These are phyloP conservation scores for Aethionema arabicum DNA, from an alignment of 345 rosid species.

Conservation along the genomic window DNA sequence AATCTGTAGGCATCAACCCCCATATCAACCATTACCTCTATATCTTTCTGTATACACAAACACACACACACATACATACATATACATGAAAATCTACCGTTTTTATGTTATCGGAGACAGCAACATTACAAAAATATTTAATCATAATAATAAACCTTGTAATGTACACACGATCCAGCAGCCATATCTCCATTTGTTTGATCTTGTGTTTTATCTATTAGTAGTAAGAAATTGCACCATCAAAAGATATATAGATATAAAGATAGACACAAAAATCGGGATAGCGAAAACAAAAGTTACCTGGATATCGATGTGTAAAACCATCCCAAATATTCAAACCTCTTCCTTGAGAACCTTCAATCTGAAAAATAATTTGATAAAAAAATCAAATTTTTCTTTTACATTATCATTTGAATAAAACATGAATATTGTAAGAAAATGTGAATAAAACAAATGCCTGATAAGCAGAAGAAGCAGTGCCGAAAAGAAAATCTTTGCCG, in stretches of 20 bases:
- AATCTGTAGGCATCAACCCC: constrained; percentile 40
- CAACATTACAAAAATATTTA: no score
- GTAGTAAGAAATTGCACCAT: neutral
- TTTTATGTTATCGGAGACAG: no score
- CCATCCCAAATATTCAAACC: constrained; percentile 42
- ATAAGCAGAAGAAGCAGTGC: constrained; percentile 36
- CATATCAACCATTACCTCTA: constrained; percentile 27
- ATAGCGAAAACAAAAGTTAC: constrained; percentile 2
- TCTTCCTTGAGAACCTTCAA: constrained; percentile 39
- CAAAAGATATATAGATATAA: neutral
- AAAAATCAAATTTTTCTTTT: neutral
- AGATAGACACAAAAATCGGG: neutral
- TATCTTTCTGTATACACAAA: constrained; percentile 33
- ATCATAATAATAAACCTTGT: constrained; percentile 23
- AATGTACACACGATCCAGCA: constrained; percentile 28
- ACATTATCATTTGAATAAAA: neutral
- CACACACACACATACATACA: no score
- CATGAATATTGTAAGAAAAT: neutral
- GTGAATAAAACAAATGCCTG: constrained; percentile 17
- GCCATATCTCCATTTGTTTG: constrained; percentile 30
- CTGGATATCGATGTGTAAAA: constrained; percentile 25
- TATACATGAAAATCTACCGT: no score
- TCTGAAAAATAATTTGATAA: constrained; percentile 15
- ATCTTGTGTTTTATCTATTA: constrained; percentile 18
- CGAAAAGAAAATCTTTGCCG: constrained; percentile 23